Percentiles rank a stretch among this genome's conserved stretches.
These are phyloP conservation scores for Hirschioporus abietinus DNA, from an alignment of 768 basidiomycete species.

Conservation along the genomic window DNA sequence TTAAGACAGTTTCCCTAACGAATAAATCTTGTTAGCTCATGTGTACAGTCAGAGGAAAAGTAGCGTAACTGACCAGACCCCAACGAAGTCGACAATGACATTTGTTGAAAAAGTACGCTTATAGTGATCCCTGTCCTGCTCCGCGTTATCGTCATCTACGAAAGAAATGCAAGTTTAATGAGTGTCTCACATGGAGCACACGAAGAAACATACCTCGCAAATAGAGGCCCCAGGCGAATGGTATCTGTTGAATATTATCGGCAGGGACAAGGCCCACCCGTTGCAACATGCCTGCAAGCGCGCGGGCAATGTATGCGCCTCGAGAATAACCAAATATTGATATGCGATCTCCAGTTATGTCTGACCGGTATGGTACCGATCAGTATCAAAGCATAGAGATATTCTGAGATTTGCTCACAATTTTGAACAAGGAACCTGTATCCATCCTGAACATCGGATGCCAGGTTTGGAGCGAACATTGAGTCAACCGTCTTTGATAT, in stretches of 20 bases:
- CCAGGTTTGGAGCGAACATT: conserved; percentile 15
- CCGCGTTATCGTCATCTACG: conserved; percentile 15
- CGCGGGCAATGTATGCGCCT: conserved; percentile 31
- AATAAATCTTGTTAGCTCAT: not conserved
- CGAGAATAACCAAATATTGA: conserved; percentile 34
- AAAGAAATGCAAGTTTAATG: not conserved
- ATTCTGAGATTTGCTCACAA: conserved; percentile 6
- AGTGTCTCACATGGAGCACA: not conserved
- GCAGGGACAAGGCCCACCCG: conserved; percentile 25
- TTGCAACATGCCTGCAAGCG: conserved; percentile 29
- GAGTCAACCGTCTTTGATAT: conserved; percentile 11
- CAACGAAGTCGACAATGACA: conserved; percentile 44
- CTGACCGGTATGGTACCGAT: not conserved
- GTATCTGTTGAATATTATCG: conserved; percentile 24
- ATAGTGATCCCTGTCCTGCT: conserved; percentile 26
- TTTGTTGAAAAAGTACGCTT: conserved; percentile 41
- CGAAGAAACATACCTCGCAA: conserved; percentile 22
- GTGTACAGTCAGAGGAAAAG: not conserved
- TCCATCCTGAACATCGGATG: conserved; percentile 13
- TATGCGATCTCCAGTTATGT: conserved; percentile 21
- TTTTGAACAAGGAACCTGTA: conserved; percentile 23
- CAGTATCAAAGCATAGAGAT: not conserved
- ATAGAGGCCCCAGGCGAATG: conserved; percentile 21
- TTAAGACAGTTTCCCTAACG: conserved; percentile 61
- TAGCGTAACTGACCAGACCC: conserved; percentile 37